phyloP scores from a whole-genome alignment of 202 grass and related monocot genomes.

The Zoysia matrella region DNA sequence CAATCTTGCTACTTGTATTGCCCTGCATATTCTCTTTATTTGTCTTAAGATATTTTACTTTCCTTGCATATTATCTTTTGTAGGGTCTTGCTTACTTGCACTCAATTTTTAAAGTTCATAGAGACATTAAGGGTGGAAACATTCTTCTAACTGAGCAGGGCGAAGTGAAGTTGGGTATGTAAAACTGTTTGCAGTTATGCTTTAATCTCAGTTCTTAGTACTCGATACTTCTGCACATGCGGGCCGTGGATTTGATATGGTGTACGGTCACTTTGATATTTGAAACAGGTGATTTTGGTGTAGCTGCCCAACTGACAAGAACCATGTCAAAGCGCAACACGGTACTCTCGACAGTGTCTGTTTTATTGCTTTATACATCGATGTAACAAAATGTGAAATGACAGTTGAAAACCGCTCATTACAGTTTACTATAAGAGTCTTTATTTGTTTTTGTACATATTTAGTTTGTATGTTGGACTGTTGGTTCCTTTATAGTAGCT shows the following conservation, averaged over 20 bases:
- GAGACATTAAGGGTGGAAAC: conserved; percentile 99
- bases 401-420: conserved; percentile 25
- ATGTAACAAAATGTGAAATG: conserved; percentile 24
- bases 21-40: neutral
- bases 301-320: conserved; percentile 96
- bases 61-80: conserved; percentile 47
- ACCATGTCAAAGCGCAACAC: conserved; percentile 99
- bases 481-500: conserved; percentile 27
- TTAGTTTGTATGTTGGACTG: conserved; percentile 1
- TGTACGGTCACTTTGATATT: conserved; percentile 31
- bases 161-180: conserved; percentile 99
- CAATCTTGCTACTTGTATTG: conserved; percentile 20
- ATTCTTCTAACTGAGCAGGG: conserved; percentile 98
- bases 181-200: conserved; percentile 35
- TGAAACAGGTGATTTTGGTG: conserved; percentile 93
- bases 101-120: conserved; percentile 99
- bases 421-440: conserved; percentile 9
- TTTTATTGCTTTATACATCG: conserved; percentile 26
- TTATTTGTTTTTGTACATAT: conserved; percentile 21
- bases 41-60: conserved; percentile 33
- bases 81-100: conserved; percentile 98
- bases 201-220: conserved; percentile 41
- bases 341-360: conserved; percentile 57
- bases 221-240: conserved; percentile 21
- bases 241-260: conserved; percentile 24